These are phyloP conservation scores for Neonectria magnoliae DNA, from an alignment of 2,329 filamentous ascomycete genomes.

Conservation along the genomic window DNA sequence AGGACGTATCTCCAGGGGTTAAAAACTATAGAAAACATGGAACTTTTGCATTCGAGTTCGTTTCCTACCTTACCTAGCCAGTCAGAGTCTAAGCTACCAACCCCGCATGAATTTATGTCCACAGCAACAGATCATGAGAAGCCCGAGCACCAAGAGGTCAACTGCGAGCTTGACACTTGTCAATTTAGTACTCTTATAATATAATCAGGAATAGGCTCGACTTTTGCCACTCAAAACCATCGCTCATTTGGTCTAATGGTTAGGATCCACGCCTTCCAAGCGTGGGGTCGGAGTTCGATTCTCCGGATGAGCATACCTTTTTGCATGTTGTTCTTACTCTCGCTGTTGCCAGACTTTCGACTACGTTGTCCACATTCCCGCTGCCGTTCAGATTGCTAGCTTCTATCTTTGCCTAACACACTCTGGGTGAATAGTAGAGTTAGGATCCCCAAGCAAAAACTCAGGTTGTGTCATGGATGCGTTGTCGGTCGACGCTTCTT, in stretches of 20 bases:
- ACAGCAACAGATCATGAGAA: neutral
- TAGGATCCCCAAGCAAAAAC: neutral
- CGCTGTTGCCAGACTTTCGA: neutral
- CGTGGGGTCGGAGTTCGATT: constrained; percentile 13
- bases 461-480: neutral
- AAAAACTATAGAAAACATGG: neutral
- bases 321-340: neutral
- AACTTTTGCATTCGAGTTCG: too few relatives aligned
- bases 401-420: neutral
- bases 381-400: neutral
- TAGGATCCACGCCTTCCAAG: constrained; percentile 17
- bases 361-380: neutral
- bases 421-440: neutral
- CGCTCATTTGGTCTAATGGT: constrained; percentile 16
- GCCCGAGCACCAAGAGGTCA: neutral
- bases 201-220: neutral
- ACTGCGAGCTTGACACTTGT: neutral
- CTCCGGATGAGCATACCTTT: constrained; percentile 5
- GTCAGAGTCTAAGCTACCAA: neutral
- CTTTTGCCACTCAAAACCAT: neutral
- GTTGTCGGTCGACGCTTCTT: neutral
- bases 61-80: neutral
- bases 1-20: neutral
- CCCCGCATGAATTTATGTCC: neutral
- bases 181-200: neutral